phyloP scores from a whole-genome alignment of 352 stramenopile species.

The Phytopythium mirpurense region DNA sequence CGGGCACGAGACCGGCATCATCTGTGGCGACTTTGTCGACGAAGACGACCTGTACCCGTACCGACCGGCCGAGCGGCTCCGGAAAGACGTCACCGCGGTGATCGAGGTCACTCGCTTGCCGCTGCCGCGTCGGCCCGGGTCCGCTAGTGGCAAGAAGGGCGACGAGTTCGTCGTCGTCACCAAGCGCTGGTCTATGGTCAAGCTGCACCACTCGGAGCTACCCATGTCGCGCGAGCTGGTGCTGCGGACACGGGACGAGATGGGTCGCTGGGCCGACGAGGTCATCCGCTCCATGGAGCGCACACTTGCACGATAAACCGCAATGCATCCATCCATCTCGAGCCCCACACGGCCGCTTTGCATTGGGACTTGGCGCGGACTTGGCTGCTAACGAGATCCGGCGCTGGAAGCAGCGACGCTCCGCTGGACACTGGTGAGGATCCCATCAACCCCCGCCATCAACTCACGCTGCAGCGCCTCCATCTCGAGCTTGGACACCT shows the following conservation, averaged over 20 bases:
- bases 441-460: background rate
- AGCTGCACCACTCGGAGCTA: constrained; percentile 26
- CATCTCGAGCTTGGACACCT: constrained; percentile 1
- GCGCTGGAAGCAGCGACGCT: background rate
- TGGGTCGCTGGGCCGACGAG: constrained; percentile 27
- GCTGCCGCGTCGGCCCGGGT: background rate
- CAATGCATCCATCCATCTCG: too few species aligned
- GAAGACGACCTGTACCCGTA: constrained; percentile 35
- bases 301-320: constrained; percentile 11
- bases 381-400: too few species aligned
- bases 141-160: constrained; percentile 4
- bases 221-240: constrained; percentile 19
- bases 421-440: background rate
- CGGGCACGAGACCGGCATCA: constrained; percentile 16
- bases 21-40: constrained; percentile 31
- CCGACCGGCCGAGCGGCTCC: constrained; percentile 13
- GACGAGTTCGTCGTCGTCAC: constrained; percentile 23
- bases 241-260: constrained; percentile 24
- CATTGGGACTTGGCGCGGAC: too few species aligned
- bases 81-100: constrained; percentile 24
- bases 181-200: constrained; percentile 28
- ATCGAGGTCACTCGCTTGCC: constrained; percentile 20
- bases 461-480: background rate
- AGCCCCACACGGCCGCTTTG: too few species aligned
- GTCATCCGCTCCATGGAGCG: constrained; percentile 23